Conservation (phyloP, 2,329 filamentous ascomycete genomes). For the Thielaviopsis musarum region DNA sequence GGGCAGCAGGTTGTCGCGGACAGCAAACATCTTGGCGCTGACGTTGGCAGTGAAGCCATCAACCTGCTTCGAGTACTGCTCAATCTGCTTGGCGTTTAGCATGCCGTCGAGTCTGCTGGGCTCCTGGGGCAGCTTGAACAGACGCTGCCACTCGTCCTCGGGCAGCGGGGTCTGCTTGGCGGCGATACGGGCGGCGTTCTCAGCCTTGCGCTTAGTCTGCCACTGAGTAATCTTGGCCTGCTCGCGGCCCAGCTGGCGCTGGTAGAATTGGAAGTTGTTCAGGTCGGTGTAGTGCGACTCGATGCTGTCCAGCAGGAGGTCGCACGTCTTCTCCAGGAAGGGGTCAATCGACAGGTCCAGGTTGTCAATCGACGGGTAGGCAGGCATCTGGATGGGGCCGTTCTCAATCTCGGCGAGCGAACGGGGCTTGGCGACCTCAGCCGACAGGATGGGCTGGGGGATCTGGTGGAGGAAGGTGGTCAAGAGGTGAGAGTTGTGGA, state of each 20-base stretch:
- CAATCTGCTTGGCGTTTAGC: slow-evolving; percentile 87
- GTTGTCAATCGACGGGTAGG: slow-evolving; percentile 76
- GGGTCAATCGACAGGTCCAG: slow-evolving; percentile 91
- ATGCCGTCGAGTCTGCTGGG: slow-evolving; percentile 85
- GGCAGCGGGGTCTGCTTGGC: slow-evolving; percentile 81
- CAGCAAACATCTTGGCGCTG: slow-evolving; percentile 95
- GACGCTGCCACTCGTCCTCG: slow-evolving; percentile 94
- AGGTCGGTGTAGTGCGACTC: slow-evolving; percentile 96
- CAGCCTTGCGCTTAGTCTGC: slow-evolving; percentile 91
- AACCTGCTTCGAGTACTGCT: slow-evolving; percentile 94
- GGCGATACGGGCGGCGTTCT: slow-evolving; percentile 70
- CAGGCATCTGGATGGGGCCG: slow-evolving; percentile 43
- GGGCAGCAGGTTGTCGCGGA: slow-evolving; percentile 52
- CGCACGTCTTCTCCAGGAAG: slow-evolving; percentile 95
- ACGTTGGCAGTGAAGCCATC: slow-evolving; percentile 88
- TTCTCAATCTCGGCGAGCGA: slow-evolving; percentile 64
- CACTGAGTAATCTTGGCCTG: slow-evolving; percentile 92
- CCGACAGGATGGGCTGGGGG: slow-evolving; percentile 41
- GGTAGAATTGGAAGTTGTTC: slow-evolving; percentile 97
- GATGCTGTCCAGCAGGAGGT: slow-evolving; percentile 88
- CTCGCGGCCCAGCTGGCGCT: slow-evolving; percentile 81
- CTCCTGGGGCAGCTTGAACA: slow-evolving; percentile 96
- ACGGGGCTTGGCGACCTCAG: slow-evolving; percentile 52
- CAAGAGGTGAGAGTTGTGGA: slow-evolving; percentile 96
- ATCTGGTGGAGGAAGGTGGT: slow-evolving; percentile 91